A percentile compares a stretch with the other conserved stretches of the same genome.
These are phyloP conservation scores for Aspergillus fischeri DNA, from an alignment of 2,329 filamentous ascomycete species.

Conservation along the genomic window DNA sequence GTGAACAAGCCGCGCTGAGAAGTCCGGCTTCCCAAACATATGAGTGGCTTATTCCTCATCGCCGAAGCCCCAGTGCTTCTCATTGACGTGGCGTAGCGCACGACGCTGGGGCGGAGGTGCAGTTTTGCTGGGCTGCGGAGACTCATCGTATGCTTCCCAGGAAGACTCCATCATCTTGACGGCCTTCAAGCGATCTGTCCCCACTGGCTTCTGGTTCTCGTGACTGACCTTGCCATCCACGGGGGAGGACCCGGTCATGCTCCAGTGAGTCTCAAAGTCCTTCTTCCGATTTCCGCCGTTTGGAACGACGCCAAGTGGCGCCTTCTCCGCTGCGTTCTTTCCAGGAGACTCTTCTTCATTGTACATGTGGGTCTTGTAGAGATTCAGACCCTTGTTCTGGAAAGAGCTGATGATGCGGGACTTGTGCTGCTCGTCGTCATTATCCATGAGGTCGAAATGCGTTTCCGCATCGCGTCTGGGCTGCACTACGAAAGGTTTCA, in stretches of 20 bases:
- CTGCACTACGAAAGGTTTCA: conserved; percentile 57
- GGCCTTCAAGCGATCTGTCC: conserved; percentile 62
- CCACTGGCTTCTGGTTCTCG: conserved; percentile 44
- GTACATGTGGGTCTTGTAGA: conserved; percentile 76
- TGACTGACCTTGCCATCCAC: conserved; percentile 33
- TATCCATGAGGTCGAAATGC: conserved; percentile 81
- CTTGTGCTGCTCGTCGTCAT: conserved; percentile 58
- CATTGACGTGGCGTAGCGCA: conserved; percentile 25
- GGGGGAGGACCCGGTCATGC: conserved; percentile 58
- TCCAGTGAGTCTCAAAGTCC: conserved; percentile 74
- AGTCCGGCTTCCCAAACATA: not conserved
- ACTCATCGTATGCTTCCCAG: conserved; percentile 44
- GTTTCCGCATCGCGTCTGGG: conserved; percentile 73
- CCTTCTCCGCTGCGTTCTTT: conserved; percentile 23
- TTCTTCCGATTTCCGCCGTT: conserved; percentile 71
- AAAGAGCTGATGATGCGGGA: conserved; percentile 43
- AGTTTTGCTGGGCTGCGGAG: conserved; percentile 28
- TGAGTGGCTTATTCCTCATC: conserved; percentile 27
- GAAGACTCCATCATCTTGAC: conserved; percentile 67
- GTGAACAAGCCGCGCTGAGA: not conserved
- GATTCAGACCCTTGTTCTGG: conserved; percentile 63
- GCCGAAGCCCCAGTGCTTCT: conserved; percentile 42
- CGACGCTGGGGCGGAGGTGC: conserved; percentile 24
- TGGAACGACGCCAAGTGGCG: conserved; percentile 62
- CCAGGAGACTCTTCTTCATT: conserved; percentile 53